Percentiles rank a stretch among this genome's conserved stretches.
Conservation (phyloP, 1,284 basidiomycete genomes). For the Ganoderma multipileum region DNA sequence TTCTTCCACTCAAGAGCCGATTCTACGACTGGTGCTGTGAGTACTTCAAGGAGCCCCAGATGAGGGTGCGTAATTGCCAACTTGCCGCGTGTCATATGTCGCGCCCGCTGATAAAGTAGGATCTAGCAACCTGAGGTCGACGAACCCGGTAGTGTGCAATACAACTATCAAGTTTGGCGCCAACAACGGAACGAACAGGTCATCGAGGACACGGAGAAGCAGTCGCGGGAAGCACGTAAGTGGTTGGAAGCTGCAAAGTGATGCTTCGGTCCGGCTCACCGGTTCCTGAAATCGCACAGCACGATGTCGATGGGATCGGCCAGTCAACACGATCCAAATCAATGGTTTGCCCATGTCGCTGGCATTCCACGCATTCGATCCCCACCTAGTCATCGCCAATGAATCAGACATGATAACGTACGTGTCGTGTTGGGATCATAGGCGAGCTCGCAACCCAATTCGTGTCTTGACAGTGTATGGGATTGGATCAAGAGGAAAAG, state of each 20-base stretch:
- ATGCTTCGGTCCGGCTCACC: slow-evolving; percentile 8
- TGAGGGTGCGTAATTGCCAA: slow-evolving; percentile 72
- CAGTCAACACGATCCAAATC: slow-evolving; percentile 78
- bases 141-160: slow-evolving; percentile 93
- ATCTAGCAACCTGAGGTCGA: slow-evolving; percentile 89
- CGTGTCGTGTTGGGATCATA: slow-evolving; percentile 34
- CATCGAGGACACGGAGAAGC: slow-evolving; percentile 71
- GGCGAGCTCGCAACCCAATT: neutral
- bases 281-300: slow-evolving; percentile 44
- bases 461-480: slow-evolving; percentile 71
- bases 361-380: slow-evolving; percentile 93
- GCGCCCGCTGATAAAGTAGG: slow-evolving; percentile 13
- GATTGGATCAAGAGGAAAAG: slow-evolving; percentile 90
- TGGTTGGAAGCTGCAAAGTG: slow-evolving; percentile 26
- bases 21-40: slow-evolving; percentile 98
- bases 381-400: slow-evolving; percentile 87
- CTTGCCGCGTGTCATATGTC: slow-evolving; percentile 15
- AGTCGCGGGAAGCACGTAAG: slow-evolving; percentile 77
- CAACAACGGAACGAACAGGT: slow-evolving; percentile 91
- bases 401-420: slow-evolving; percentile 89
- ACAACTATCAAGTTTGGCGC: slow-evolving; percentile 97
- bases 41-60: slow-evolving; percentile 98
- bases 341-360: slow-evolving; percentile 78
- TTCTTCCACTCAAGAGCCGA: slow-evolving; percentile 87
- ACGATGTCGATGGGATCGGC: slow-evolving; percentile 78